Evolutionary conservation across 2,329 filamentous ascomycete species (phyloP).

Genomic region (Sarocladiaceae sp.): DNA sequence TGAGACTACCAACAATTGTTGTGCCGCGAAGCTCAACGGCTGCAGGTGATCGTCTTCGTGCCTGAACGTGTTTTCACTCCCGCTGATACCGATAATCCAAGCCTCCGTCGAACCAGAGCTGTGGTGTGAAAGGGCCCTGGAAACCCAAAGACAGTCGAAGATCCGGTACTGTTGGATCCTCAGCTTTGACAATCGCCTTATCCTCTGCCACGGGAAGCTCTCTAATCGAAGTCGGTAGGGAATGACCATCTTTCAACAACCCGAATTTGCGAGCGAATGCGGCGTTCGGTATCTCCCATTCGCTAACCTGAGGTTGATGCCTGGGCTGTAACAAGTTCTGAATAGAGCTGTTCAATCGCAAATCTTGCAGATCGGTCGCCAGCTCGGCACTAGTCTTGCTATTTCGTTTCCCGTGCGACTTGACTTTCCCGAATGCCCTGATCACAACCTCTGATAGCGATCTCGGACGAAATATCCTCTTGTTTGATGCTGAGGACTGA

Average conservation of each 20-base stretch:
- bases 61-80: background rate
- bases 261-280: constrained; percentile 40
- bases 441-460: constrained; percentile 1
- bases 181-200: constrained; percentile 31
- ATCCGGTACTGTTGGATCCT: constrained; percentile 22
- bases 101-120: constrained; percentile 40
- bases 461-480: background rate
- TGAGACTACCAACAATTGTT: too few relatives aligned
- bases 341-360: background rate
- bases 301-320: constrained; percentile 25
- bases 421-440: background rate
- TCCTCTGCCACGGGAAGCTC: constrained; percentile 38
- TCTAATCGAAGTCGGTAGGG: constrained; percentile 28
- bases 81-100: constrained; percentile 35
- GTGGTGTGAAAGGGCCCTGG: constrained; percentile 39
- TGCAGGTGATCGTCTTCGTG: background rate
- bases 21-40: background rate
- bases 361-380: background rate
- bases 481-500: background rate
- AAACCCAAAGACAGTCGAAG: constrained; percentile 28
- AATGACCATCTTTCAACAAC: constrained; percentile 26
- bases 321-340: constrained; percentile 14
- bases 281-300: constrained; percentile 35
- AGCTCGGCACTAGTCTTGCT: background rate
- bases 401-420: background rate